Evolutionary conservation across 352 stramenopile genomes (phyloP), one percentile per base, ranked within the genome.

Genomic region (Phytophthora boehmeriae): DNA sequence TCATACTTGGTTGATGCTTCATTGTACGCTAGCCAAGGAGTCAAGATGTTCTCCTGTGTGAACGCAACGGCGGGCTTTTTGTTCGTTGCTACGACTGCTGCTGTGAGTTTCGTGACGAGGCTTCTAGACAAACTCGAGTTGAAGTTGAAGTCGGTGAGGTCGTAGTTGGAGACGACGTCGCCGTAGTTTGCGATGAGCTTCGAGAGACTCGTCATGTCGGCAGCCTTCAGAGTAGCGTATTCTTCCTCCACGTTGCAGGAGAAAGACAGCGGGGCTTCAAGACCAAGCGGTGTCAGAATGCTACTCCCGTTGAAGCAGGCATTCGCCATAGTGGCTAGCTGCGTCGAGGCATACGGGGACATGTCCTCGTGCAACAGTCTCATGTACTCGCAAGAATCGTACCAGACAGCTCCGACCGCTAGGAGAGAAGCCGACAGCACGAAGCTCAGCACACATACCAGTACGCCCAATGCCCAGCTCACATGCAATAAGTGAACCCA

Each of bases 341-440:
- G 66, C 10, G 72, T 73, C 0, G 86, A 79, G 36, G 90, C 86
- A 42, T 90, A 94, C 23, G 86, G 82, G 30, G 81, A 79, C 52
- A 92, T 78, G 45, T 94, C 78, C 11, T 69, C 66, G 55, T 91
- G 82, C 16, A 93, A 30, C n/a, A 93, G 75, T 55, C 83, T 88
- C 76, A 94, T 86, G 62, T 94, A 93, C 46, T 85, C 84, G 68
- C 86, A 94, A 14, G 76, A 79, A 43, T 94, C 86, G 54, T 82
- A 92, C 82, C 82, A 94, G 32, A 94, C 67, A 35, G 83, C 86
- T 14, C 76, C 80, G 20, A 94, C 82, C 2, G 86, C 86, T 10
- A 94, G 76, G 13, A 94, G 63, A 1, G 80, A 89, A 5, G 83
- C 74, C 1, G 83, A 81, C 2, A 93, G 57, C 6, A 93, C 80